Evolutionary conservation across 192 early-diverging fungal genomes (phyloP), one percentile per base, ranked within the genome.

Genomic region (Funneliformis mosseae): DNA sequence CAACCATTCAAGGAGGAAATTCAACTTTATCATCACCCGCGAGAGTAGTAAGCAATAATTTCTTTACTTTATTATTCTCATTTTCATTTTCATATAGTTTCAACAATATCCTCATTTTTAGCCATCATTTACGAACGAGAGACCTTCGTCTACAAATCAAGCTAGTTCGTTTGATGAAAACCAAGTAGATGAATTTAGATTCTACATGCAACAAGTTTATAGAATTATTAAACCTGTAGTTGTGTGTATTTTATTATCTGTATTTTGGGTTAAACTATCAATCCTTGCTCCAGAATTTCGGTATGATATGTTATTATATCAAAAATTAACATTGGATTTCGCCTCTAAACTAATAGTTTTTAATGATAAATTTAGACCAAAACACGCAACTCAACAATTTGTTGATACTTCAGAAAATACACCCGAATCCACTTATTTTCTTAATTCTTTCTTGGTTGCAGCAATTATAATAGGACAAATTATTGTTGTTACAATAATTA

Each of bases 201-300:
- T 91, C 82, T 96, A 95, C 82, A 91, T 95, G 80, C 81, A 89
- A 41, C 93, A 96, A 82, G 88, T 96, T n/a, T 94, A 92, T 83
- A 81, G 87, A 21, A 93, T 96, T 70, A 91, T 95, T 74, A 92
- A 94, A 74, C 95, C 95, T 14, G 95, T 96, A 12, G 84, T 94
- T 3, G 61, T 87, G 33, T 95, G 94, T 70, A 94, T 96, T 77
- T 77, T 90, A n/a, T 84, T 96, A 18, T 89, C 90, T 42, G 92
- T 96, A 55, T 83, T 96, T 42, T 96, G 95, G 95, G 94, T 96
- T 70, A 96, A 96, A 76, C 82, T 95, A n/a, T 87, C 85, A 21
- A 38, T 23, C 3, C 66, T 18, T 18, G 16, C 23, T 27, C 25
- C 66, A 68, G 8, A 25, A 28, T 10, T 39, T 68, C 27, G 82